These are phyloP conservation scores for Amyloporia xantha DNA, from an alignment of 768 basidiomycete species.

Conservation along the genomic window DNA sequence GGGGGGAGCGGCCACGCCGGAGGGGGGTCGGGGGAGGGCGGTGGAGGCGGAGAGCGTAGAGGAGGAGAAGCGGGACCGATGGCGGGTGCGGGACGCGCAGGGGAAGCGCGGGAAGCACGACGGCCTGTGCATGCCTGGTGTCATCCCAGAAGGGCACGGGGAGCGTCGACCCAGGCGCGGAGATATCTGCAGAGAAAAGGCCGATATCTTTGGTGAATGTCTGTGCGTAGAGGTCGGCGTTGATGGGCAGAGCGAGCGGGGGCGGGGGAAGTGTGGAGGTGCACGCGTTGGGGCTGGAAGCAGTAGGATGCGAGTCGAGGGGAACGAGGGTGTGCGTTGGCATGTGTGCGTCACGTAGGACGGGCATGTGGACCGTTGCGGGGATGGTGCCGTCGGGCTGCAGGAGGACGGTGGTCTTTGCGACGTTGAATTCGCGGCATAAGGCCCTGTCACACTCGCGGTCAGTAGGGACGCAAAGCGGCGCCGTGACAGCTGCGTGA, in stretches of 20 bases:
- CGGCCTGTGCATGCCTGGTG: slow-evolving; percentile 14
- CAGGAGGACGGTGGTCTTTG: slow-evolving; percentile 15
- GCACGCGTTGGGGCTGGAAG: slow-evolving; percentile 20
- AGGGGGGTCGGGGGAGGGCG: not conserved
- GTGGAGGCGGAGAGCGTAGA: slow-evolving; percentile 42
- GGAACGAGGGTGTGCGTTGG: slow-evolving; percentile 57
- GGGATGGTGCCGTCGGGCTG: slow-evolving; percentile 28
- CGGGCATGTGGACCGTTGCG: slow-evolving; percentile 40
- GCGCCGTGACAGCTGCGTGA: too few species aligned
- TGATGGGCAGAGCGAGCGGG: slow-evolving; percentile 42
- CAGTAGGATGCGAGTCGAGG: slow-evolving; percentile 26
- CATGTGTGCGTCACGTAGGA: slow-evolving; percentile 37
- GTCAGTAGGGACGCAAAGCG: not conserved
- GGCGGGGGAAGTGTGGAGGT: not conserved
- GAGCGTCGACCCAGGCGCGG: slow-evolving; percentile 5
- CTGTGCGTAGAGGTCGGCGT: slow-evolving; percentile 38
- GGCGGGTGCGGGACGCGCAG: slow-evolving; percentile 44
- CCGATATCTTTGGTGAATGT: slow-evolving; percentile 32
- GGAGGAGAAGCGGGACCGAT: slow-evolving; percentile 50
- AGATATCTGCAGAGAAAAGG: slow-evolving; percentile 15
- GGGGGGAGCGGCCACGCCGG: not conserved
- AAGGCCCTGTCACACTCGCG: slow-evolving; percentile 18
- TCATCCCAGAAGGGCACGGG: slow-evolving; percentile 29
- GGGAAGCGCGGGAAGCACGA: slow-evolving; percentile 46
- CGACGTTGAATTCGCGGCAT: slow-evolving; percentile 30